Percentiles rank a stretch among this genome's conserved stretches.
Conservation (phyloP, 176 grass and related monocot genomes). For the Puya raimondii region DNA sequence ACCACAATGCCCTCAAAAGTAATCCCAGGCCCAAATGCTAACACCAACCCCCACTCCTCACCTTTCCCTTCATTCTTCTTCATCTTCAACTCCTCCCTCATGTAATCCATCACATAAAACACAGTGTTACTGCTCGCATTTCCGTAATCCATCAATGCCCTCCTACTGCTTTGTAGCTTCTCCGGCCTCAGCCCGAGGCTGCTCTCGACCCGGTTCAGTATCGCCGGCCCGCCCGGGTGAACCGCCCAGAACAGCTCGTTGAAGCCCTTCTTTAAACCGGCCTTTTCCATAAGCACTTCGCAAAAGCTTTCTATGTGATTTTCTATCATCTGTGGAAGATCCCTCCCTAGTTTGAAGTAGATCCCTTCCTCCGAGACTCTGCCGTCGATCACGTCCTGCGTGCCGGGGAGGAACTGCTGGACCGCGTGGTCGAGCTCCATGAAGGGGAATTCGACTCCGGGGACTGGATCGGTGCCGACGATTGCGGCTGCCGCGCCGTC, state of each 20-base stretch:
- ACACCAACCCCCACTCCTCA: slow-evolving; percentile 64
- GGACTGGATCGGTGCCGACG: slow-evolving; percentile 51
- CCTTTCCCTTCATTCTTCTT: slow-evolving; percentile 18
- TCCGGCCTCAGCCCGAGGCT: slow-evolving; percentile 52
- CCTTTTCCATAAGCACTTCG: slow-evolving; percentile 40
- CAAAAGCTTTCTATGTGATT: slow-evolving; percentile 67
- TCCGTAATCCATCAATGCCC: slow-evolving; percentile 65
- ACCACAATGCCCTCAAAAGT: slow-evolving; percentile 85
- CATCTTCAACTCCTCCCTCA: slow-evolving; percentile 68
- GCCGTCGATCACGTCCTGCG: slow-evolving; percentile 62
- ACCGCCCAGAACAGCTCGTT: slow-evolving; percentile 79
- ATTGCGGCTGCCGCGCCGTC: slow-evolving; percentile 75
- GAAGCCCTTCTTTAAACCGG: slow-evolving; percentile 53
- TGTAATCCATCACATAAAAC: slow-evolving; percentile 79
- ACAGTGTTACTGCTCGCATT: slow-evolving; percentile 83
- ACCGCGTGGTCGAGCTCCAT: slow-evolving; percentile 61
- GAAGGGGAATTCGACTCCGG: slow-evolving; percentile 44
- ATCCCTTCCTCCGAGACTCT: slow-evolving; percentile 73
- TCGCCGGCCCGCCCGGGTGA: slow-evolving; percentile 71
- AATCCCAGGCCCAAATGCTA: slow-evolving; percentile 87
- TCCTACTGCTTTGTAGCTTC: slow-evolving; percentile 63
- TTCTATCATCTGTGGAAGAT: slow-evolving; percentile 63
- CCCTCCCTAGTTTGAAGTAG: slow-evolving; percentile 71
- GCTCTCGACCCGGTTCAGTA: slow-evolving; percentile 64
- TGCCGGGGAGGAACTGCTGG: slow-evolving; percentile 76